Evolutionary conservation across 2,329 filamentous ascomycete genomes (phyloP).

Genomic region (Aspergillus pseudoviridinutans): DNA sequence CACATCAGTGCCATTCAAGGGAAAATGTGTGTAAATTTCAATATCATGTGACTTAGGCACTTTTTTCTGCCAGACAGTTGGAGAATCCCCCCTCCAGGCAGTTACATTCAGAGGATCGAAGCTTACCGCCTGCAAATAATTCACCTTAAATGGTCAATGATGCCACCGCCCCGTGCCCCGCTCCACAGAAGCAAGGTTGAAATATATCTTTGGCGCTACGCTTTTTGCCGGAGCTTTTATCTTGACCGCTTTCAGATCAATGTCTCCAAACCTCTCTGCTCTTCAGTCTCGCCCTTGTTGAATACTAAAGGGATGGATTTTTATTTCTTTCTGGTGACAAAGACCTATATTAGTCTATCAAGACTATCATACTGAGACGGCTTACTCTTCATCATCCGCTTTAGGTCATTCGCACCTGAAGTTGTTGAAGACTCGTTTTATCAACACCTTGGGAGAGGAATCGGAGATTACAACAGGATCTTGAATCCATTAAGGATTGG

Average conservation of each 20-base stretch:
- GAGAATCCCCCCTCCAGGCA: constrained; percentile 12
- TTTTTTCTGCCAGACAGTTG: constrained; percentile 31
- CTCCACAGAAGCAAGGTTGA: neutral
- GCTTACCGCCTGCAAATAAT: constrained; percentile 13
- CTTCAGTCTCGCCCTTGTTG: neutral
- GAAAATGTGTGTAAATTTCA: constrained; percentile 33
- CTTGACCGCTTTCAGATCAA: constrained; percentile 4
- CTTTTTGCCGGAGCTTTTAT: constrained; percentile 10
- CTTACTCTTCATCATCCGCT: neutral
- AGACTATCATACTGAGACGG: neutral
- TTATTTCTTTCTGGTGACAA: neutral
- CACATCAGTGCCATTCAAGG: constrained; percentile 8
- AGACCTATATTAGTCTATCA: neutral
- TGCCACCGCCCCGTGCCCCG: constrained; percentile 7
- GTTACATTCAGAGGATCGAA: neutral
- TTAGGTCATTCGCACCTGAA: neutral
- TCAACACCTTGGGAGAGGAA: neutral
- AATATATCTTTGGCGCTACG: neutral
- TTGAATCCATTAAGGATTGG: neutral
- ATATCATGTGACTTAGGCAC: constrained; percentile 28
- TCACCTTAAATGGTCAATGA: neutral
- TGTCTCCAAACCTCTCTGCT: neutral
- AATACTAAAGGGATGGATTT: neutral
- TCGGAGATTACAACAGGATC: neutral
- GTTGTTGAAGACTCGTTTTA: neutral